Evolutionary conservation across 1,284 basidiomycete species (phyloP), one percentile per base, ranked within the genome.

Genomic region (Anthracocystis setariae): DNA sequence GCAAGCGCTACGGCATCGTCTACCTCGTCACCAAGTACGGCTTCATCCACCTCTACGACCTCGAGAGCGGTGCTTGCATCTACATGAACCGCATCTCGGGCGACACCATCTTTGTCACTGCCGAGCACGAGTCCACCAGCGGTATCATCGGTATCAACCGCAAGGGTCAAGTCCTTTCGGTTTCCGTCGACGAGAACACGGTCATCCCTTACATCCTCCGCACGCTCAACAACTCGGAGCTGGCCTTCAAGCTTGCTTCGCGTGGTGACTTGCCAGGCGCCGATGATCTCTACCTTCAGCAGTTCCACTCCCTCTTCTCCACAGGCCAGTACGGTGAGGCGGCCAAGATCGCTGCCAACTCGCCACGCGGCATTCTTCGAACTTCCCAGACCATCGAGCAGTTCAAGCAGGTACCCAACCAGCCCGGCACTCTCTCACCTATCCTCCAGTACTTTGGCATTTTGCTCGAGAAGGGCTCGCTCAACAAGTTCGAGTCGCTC

Each of bases 61-160:
- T 98, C 74, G 96, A 99, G 85, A 90, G 92, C n/a, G 96, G 95
- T 63, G 91, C 93, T 51, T 98, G 96, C 86, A 90, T 98, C 77
- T 99, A 98, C 88, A 99, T 98, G 96, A 98, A 99, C 88, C 92
- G 96, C 73, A 98, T 99, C 84, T 96, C 93, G 48, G 95, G 96
- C 44, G 96, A 98, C 86, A 98, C 96, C 46, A 98, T 98, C 84
- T 98, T 99, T 84, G 94, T 97, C 49, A 98, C 96, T 8, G 92
- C 94, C 18, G 94, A 97, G 81, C 93, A 98, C 84, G 94, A 97
- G 84, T 88, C 90, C 25, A 90, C 90, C 13, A 89, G 93, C 82
- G 96, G 96, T 86, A 96, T 99, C 84, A 93, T 99, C 75, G 96
- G 95, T 76, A 94, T 99, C 81, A 99, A 99, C 88, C 92, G 95